Evolutionary conservation across 2,329 filamentous ascomycete genomes (phyloP).

Genomic region (Pestalotiopsis sp.): DNA sequence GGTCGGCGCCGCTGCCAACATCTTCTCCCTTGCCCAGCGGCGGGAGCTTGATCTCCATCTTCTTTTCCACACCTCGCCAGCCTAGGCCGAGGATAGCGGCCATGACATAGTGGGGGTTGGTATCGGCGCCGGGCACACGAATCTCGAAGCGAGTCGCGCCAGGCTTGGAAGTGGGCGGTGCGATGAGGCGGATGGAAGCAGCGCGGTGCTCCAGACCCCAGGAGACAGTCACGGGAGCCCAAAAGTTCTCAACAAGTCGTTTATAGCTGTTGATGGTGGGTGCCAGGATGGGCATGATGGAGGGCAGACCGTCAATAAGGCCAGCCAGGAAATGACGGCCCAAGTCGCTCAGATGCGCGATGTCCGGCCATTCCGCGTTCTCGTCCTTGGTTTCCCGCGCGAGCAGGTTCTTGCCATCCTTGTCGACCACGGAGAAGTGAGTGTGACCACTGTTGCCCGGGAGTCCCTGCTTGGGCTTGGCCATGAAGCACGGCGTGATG

Average conservation of each 20-base stretch:
- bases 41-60: constrained; percentile 78
- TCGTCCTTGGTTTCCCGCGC: constrained; percentile 72
- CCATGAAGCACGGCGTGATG: constrained; percentile 98
- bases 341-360: constrained; percentile 81
- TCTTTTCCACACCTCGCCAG: constrained; percentile 91
- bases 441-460: constrained; percentile 96
- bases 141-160: constrained; percentile 92
- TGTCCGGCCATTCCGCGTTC: constrained; percentile 72
- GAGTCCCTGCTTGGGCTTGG: constrained; percentile 87
- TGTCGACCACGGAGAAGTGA: constrained; percentile 86
- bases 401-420: constrained; percentile 82
- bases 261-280: constrained; percentile 99
- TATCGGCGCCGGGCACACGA: constrained; percentile 90
- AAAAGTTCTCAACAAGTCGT: constrained; percentile 97
- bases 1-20: constrained; percentile 71
- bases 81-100: constrained; percentile 85
- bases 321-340: constrained; percentile 94
- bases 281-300: constrained; percentile 93
- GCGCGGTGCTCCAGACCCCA: constrained; percentile 97
- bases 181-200: constrained; percentile 86
- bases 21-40: constrained; percentile 86
- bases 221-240: constrained; percentile 95
- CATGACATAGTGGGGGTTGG: constrained; percentile 86
- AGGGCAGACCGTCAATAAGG: constrained; percentile 83
- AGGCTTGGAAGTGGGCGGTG: constrained; percentile 81